A percentile compares a stretch with the other conserved stretches of the same genome.
These are phyloP conservation scores for Mollisiaceae sp. DNA, from an alignment of 2,329 filamentous ascomycete genomes.

Conservation along the genomic window DNA sequence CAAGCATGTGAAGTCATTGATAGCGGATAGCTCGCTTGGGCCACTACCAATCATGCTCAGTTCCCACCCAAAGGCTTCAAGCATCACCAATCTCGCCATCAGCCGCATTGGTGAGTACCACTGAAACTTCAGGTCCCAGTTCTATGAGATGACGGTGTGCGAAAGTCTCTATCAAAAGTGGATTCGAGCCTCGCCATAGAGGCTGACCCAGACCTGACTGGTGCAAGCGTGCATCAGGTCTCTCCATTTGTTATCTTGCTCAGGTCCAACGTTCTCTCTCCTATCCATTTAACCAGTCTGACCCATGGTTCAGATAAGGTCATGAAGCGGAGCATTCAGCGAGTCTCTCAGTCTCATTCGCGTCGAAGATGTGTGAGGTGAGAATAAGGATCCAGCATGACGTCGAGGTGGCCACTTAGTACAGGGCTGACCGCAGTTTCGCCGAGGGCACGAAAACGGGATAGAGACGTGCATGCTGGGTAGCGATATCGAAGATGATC, in stretches of 20 bases:
- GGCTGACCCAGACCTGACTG: constrained; percentile 26
- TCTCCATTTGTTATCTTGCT: not conserved
- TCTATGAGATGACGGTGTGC: constrained; percentile 26
- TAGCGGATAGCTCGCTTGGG: constrained; percentile 17
- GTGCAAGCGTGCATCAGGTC: constrained; percentile 3
- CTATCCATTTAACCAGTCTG: constrained; percentile 17
- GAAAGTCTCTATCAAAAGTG: constrained; percentile 39
- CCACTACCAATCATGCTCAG: constrained; percentile 12
- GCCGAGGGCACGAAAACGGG: constrained; percentile 19
- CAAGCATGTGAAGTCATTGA: constrained; percentile 34
- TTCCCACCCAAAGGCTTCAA: constrained; percentile 11
- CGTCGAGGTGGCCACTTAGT: constrained; percentile 26
- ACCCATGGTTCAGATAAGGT: constrained; percentile 27
- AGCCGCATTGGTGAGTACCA: constrained; percentile 2
- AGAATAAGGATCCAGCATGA: constrained; percentile 29
- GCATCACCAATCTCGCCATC: constrained; percentile 20
- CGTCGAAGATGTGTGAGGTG: constrained; percentile 16
- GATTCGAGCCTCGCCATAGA: constrained; percentile 25
- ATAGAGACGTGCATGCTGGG: not conserved
- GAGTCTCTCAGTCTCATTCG: constrained; percentile 15
- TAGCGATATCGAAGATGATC: constrained; percentile 16
- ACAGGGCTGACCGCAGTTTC: constrained; percentile 25
- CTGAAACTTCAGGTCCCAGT: constrained; percentile 35
- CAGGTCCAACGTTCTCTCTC: not conserved
- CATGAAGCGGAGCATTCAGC: constrained; percentile 28